Conservation (phyloP, 1,284 basidiomycete genomes). For the Rhodotorula sp. region DNA sequence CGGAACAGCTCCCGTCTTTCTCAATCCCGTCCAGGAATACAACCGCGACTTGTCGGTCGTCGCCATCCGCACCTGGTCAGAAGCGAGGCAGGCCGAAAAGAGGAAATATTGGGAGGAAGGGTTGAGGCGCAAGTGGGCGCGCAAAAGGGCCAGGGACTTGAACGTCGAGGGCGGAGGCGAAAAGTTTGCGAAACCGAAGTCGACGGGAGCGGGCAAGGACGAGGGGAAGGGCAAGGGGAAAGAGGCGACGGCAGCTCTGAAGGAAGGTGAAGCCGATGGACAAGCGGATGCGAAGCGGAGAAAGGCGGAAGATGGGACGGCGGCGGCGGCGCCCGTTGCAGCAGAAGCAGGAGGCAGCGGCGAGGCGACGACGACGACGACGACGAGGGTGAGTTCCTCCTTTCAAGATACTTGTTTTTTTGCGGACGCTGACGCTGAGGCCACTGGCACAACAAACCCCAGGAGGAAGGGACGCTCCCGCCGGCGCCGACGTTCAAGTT, state of each 20-base stretch:
- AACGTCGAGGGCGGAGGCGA: conserved; percentile 17
- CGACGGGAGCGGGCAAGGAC: conserved; percentile 25
- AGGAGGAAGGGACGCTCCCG: conserved; percentile 1
- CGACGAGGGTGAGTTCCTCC: no score
- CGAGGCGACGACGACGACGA: no score
- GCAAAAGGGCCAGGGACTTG: conserved; percentile 29
- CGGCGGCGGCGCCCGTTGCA: no score
- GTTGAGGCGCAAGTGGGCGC: conserved; percentile 49
- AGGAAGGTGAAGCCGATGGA: not conserved
- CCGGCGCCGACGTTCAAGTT: conserved; percentile 60
- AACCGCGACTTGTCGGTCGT: conserved; percentile 92
- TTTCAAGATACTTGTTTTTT: not conserved
- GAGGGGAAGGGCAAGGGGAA: conserved; percentile 1
- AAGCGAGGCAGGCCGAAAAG: conserved; percentile 67
- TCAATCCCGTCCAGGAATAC: conserved; percentile 98
- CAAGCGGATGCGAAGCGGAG: not conserved
- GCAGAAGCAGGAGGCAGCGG: no score
- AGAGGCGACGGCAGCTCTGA: not conserved
- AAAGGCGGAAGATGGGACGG: not conserved
- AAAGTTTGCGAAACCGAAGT: conserved; percentile 34
- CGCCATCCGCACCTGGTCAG: conserved; percentile 81
- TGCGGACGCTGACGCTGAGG: no score
- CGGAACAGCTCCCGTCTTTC: conserved; percentile 58
- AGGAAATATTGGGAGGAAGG: conserved; percentile 60
- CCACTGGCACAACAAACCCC: not conserved